These are phyloP conservation scores for Aphanomyces invadans DNA, from an alignment of 352 stramenopile species.

Conservation along the genomic window DNA sequence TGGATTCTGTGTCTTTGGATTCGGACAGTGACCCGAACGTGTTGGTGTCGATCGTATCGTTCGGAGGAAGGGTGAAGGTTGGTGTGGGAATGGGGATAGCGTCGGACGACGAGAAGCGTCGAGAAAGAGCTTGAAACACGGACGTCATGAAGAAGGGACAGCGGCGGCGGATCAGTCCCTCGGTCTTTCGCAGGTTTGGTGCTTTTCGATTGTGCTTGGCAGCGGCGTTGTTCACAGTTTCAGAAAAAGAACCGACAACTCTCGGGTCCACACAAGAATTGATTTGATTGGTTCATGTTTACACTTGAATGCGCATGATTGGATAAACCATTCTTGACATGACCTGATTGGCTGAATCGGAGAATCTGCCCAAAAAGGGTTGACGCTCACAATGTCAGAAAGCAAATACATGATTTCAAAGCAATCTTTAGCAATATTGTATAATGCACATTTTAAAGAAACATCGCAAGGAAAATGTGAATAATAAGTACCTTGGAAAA, in stretches of 20 bases:
- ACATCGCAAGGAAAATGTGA: too few species aligned
- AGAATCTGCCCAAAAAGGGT: neutral
- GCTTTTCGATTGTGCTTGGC: neutral
- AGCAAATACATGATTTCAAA: neutral
- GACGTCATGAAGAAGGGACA: neutral
- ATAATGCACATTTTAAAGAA: too few species aligned
- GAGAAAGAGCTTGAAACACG: conserved; percentile 11
- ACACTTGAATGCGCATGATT: neutral
- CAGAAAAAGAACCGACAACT: neutral
- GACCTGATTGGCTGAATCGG: neutral
- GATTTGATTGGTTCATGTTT: neutral
- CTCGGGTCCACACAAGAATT: neutral
- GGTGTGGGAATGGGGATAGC: neutral
- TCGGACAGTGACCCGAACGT: neutral
- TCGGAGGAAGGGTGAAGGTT: neutral
- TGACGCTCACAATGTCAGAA: neutral
- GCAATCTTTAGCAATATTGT: too few species aligned
- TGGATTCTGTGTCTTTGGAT: too few species aligned
- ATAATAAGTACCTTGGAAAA: too few species aligned
- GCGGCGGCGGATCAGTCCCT: neutral
- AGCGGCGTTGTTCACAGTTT: neutral
- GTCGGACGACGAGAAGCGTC: conserved; percentile 4
- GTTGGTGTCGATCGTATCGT: neutral
- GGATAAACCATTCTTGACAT: neutral
- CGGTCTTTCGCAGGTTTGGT: neutral